Evolutionary conservation across 352 stramenopile species (phyloP).

Genomic region (Pythium folliculosum): DNA sequence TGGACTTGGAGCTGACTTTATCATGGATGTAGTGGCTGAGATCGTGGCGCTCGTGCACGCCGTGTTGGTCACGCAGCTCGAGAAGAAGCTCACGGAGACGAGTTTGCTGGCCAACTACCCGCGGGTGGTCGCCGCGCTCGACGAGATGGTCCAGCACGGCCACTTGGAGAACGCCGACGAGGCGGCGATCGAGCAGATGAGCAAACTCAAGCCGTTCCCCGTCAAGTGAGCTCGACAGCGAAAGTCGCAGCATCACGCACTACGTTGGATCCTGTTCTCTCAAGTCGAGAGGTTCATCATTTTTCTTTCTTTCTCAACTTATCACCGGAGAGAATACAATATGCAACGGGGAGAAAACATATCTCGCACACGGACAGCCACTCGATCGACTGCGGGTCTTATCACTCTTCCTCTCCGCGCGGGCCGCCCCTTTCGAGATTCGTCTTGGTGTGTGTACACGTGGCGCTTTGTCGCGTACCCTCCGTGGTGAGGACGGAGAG

Average conservation of each 20-base stretch:
- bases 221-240: slow-evolving; percentile 30
- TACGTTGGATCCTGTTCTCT: not conserved
- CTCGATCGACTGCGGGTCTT: not conserved
- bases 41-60: slow-evolving; percentile 51
- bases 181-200: slow-evolving; percentile 54
- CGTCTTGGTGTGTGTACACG: too few relatives aligned
- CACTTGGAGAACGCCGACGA: slow-evolving; percentile 57
- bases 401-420: not conserved
- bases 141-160: slow-evolving; percentile 70
- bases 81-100: slow-evolving; percentile 70
- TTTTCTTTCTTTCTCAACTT: not conserved
- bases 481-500: not conserved
- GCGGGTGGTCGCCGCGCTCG: slow-evolving; percentile 62
- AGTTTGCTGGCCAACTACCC: slow-evolving; percentile 61
- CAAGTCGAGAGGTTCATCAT: not conserved
- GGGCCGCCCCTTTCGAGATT: not conserved
- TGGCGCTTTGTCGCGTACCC: not conserved
- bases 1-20: slow-evolving; percentile 4
- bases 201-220: slow-evolving; percentile 48
- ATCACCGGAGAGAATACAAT: not conserved
- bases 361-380: not conserved
- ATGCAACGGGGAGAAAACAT: too few relatives aligned
- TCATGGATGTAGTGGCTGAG: slow-evolving; percentile 47
- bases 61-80: slow-evolving; percentile 55
- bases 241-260: not conserved